phyloP scores from a whole-genome alignment of 2,329 filamentous ascomycete genomes.

The Podosphaera xanthii region DNA sequence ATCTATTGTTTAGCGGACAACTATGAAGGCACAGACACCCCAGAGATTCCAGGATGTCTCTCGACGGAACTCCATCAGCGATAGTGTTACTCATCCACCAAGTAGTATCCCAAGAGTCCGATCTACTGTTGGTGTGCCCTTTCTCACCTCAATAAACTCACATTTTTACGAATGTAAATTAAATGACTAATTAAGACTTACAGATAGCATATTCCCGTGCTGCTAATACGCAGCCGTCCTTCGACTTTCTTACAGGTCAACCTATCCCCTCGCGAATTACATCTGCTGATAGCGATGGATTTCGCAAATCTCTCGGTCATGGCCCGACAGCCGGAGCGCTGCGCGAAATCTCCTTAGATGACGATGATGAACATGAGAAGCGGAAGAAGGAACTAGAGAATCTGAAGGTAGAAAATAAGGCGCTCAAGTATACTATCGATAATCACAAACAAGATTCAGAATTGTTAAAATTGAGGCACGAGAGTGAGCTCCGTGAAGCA shows the following conservation, averaged over 20 bases:
- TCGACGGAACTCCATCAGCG: slow-evolving; percentile 10
- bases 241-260: slow-evolving; percentile 33
- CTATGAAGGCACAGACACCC: slow-evolving; percentile 15
- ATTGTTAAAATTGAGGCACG: slow-evolving; percentile 52
- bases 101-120: slow-evolving; percentile 12
- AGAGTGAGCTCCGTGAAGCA: slow-evolving; percentile 62
- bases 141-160: background rate
- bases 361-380: slow-evolving; percentile 10
- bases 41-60: slow-evolving; percentile 8
- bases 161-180: background rate
- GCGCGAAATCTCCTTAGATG: slow-evolving; percentile 27
- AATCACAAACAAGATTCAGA: slow-evolving; percentile 76
- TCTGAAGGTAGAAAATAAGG: slow-evolving; percentile 72
- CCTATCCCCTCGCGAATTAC: slow-evolving; percentile 10
- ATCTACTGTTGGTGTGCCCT: slow-evolving; percentile 5
- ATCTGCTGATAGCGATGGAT: background rate
- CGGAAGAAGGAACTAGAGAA: slow-evolving; percentile 36
- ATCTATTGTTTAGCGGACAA: too few species aligned
- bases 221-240: slow-evolving; percentile 28
- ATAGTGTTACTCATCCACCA: slow-evolving; percentile 6
- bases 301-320: slow-evolving; percentile 6
- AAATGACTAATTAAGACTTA: background rate
- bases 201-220: slow-evolving; percentile 25
- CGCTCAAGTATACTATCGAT: slow-evolving; percentile 68
- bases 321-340: slow-evolving; percentile 31